Evolutionary conservation across 768 basidiomycete genomes (phyloP).

Genomic region (Hypholoma sublateritium): DNA sequence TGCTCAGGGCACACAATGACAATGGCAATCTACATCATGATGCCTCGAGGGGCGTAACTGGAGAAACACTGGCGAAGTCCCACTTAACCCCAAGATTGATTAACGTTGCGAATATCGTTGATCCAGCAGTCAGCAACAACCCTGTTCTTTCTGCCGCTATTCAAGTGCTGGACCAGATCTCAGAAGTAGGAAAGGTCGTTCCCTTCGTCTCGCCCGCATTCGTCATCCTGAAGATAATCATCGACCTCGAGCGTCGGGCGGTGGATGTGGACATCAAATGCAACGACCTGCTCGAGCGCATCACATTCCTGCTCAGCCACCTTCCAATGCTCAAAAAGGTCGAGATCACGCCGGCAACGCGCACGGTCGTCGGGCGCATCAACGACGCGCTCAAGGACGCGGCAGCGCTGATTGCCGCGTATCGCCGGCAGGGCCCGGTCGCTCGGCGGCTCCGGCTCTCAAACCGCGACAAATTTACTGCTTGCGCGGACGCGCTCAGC

Average conservation of each 20-base stretch:
- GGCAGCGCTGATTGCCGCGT: constrained; percentile 37
- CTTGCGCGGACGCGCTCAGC: constrained; percentile 30
- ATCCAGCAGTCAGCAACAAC: constrained; percentile 19
- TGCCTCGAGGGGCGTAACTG: too few species aligned
- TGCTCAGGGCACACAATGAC: too few species aligned
- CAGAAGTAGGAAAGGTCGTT: constrained; percentile 34
- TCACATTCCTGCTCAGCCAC: constrained; percentile 41
- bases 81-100: neutral
- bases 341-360: constrained; percentile 31
- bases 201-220: constrained; percentile 40
- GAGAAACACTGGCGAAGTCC: too few species aligned
- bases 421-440: constrained; percentile 34
- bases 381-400: constrained; percentile 34
- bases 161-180: constrained; percentile 29
- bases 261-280: constrained; percentile 40
- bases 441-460: constrained; percentile 35
- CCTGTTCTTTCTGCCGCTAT: constrained; percentile 27
- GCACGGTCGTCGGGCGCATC: constrained; percentile 37
- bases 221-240: constrained; percentile 38
- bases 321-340: constrained; percentile 32
- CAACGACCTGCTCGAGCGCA: constrained; percentile 37
- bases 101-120: constrained; percentile 5
- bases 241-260: constrained; percentile 35
- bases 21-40: too few species aligned
- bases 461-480: constrained; percentile 36